These are phyloP conservation scores for Cornus suecica DNA, from an alignment of 148 eudicot genomes.

Conservation along the genomic window DNA sequence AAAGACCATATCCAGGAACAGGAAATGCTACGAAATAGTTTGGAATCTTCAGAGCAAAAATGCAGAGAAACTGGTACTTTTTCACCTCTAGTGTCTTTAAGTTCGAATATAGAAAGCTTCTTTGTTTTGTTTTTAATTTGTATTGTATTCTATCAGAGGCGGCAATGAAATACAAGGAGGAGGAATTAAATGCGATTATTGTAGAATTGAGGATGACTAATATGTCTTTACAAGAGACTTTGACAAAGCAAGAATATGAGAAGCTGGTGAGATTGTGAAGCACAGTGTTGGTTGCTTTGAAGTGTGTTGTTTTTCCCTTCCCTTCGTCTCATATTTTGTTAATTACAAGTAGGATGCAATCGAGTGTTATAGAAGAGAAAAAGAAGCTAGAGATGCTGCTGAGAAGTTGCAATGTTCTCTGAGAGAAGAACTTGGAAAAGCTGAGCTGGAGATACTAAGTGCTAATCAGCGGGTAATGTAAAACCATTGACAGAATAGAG, in stretches of 20 bases:
- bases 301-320: background rate
- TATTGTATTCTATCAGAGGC: conserved; percentile 29
- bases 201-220: conserved; percentile 32
- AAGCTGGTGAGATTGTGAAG: conserved; percentile 44
- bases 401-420: conserved; percentile 45
- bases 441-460: conserved; percentile 43
- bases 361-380: conserved; percentile 43
- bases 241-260: conserved; percentile 47
- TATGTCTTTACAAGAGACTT: conserved; percentile 39
- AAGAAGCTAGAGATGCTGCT: conserved; percentile 48
- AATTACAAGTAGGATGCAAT: conserved; percentile 43
- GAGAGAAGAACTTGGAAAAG: conserved; percentile 50
- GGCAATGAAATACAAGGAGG: conserved; percentile 50
- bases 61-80: conserved; percentile 43
- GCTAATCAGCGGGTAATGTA: conserved; percentile 52
- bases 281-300: background rate
- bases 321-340: background rate
- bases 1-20: conserved; percentile 39
- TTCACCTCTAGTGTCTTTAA: background rate
- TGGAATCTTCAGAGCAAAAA: conserved; percentile 44
- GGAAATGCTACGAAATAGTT: conserved; percentile 34
- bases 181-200: conserved; percentile 37
- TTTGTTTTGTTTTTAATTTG: background rate
- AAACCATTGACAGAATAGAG: background rate
- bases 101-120: background rate